Evolutionary conservation across 1,139 yeast species (phyloP), one percentile per base, ranked within the genome.

Genomic region (Geotrichum candidum): DNA sequence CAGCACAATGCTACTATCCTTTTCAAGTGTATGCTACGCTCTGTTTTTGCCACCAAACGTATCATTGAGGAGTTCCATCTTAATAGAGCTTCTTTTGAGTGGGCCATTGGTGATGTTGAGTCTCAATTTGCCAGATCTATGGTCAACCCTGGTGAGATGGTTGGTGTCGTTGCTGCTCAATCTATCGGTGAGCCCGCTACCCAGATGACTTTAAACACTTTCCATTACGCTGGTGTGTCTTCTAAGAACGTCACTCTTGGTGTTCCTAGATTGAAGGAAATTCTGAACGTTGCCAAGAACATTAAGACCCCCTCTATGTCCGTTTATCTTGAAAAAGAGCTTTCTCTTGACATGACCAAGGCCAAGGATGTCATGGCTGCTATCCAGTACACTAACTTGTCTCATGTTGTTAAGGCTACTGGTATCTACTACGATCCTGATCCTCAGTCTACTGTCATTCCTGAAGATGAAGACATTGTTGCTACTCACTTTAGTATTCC

Each of bases 141-240:
- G 72, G 99, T 92, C 58, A 95, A 95, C 68, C 97, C 99, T 11
- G 99, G 99, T 81, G 99, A 94, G 76, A 94, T 94, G 99, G 99
- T 95, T 64, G 99, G 99, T 80, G 97, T 94, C 61, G 84, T 94
- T 72, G 99, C 99, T 61, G 99, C 99, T 1, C 99, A 94, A 80
- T 91, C 97, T 56, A 94, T 94, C 79, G 99, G 99, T 80, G 99
- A 94, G 76, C 99, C 99, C 59, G 99, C 99, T 33, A 94, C 99
- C 33, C 99, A 94, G 78, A 94, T 94, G 99, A 94, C 99, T 0
- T 84, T 94, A 78, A 94, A 94, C 75, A 94, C 99, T 69, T 95
- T 95, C 96, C 99, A 95, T 82, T 95, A 92, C 82, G 99, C 99
- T 38, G 99, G 99, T 88, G 99, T 95, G 65, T 94, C 98, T 51